Conservation (phyloP, 208 protist species). For the Trypanosoma mega region DNA sequence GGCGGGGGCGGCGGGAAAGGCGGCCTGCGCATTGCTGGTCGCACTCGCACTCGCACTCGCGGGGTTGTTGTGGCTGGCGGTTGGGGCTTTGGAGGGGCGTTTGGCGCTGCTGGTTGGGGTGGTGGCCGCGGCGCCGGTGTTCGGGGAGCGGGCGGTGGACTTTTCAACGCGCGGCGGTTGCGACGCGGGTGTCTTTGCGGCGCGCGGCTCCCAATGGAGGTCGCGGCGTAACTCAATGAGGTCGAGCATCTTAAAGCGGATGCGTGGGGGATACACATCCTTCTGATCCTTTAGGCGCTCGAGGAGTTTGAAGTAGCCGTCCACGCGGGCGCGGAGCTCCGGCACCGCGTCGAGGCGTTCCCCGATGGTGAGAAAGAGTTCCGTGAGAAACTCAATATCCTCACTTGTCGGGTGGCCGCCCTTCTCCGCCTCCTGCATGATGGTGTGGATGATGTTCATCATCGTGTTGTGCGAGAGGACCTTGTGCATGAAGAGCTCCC, state of each 20-base stretch:
- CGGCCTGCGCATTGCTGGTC: constrained; percentile 9
- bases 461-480: constrained; percentile 72
- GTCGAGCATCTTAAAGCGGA: constrained; percentile 89
- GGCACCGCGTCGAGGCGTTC: constrained; percentile 54
- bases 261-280: constrained; percentile 70
- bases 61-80: constrained; percentile 2
- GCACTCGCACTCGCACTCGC: no score
- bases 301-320: constrained; percentile 58
- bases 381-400: constrained; percentile 80
- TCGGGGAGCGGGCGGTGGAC: not conserved
- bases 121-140: not conserved
- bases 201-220: constrained; percentile 30
- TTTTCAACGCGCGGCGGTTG: not conserved
- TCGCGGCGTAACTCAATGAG: constrained; percentile 75
- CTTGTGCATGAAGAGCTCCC: constrained; percentile 76
- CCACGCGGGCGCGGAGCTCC: constrained; percentile 43
- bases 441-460: constrained; percentile 65
- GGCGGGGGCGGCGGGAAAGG: not conserved
- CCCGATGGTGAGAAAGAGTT: constrained; percentile 74
- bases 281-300: constrained; percentile 44
- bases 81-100: no score
- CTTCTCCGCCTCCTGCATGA: constrained; percentile 44
- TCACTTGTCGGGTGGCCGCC: constrained; percentile 52
- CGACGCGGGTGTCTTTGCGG: constrained; percentile 10
- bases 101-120: constrained; percentile 10